Conservation (phyloP, 2,329 filamentous ascomycete genomes). For the Exophiala lecanii-corni region DNA sequence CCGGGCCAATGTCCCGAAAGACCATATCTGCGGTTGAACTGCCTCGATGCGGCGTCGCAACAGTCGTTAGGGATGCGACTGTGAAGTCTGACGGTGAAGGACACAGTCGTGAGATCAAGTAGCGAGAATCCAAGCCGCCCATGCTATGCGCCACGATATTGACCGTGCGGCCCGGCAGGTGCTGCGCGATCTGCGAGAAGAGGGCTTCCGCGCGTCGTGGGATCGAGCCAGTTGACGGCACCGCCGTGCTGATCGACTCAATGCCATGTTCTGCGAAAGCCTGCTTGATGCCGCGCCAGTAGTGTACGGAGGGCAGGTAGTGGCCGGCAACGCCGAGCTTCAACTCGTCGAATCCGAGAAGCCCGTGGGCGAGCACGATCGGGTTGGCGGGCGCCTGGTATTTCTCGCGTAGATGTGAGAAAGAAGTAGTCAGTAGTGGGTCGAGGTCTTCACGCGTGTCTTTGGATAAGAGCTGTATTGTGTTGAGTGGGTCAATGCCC, state of each 20-base stretch:
- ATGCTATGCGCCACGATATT: constrained; percentile 61
- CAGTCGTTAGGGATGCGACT: constrained; percentile 64
- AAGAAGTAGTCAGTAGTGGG: constrained; percentile 60
- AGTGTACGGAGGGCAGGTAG: constrained; percentile 54
- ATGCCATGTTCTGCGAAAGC: constrained; percentile 53
- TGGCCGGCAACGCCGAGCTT: constrained; percentile 45
- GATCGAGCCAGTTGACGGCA: constrained; percentile 57
- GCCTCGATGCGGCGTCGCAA: constrained; percentile 58
- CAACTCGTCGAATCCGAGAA: constrained; percentile 62
- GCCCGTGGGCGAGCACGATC: constrained; percentile 60
- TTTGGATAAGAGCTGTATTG: constrained; percentile 5
- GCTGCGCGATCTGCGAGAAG: constrained; percentile 48
- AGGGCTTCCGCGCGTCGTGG: constrained; percentile 53
- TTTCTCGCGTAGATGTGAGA: constrained; percentile 52
- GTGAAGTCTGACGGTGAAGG: constrained; percentile 60
- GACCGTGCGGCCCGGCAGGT: constrained; percentile 53
- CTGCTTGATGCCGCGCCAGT: constrained; percentile 61
- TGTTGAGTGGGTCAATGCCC: neutral
- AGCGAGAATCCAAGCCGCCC: constrained; percentile 59
- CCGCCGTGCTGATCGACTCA: constrained; percentile 57
- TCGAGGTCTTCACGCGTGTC: constrained; percentile 13
- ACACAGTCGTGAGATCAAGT: constrained; percentile 56
- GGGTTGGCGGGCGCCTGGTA: constrained; percentile 58
- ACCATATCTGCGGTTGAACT: constrained; percentile 57
- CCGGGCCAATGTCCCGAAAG: constrained; percentile 52